Conservation (phyloP, 2,329 filamentous ascomycete genomes). For the Graphilbum fragrans region DNA sequence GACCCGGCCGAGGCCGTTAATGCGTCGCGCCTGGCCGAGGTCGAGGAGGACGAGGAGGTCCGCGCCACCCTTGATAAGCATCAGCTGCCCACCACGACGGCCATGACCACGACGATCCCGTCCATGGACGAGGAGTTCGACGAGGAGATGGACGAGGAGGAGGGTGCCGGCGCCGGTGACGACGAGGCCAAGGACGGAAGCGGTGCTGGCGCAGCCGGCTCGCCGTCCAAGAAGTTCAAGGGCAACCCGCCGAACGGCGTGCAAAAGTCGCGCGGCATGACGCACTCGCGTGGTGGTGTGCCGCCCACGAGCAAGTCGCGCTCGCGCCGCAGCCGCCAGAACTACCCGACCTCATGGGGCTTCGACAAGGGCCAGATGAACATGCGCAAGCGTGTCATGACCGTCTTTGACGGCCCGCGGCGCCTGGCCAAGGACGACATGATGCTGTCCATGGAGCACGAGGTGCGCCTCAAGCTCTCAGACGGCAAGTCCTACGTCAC, state of each 20-base stretch:
- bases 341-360: constrained; percentile 91
- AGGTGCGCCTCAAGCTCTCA: constrained; percentile 73
- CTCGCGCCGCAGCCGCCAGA: constrained; percentile 80
- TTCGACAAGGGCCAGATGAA: constrained; percentile 89
- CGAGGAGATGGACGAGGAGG: constrained; percentile 38
- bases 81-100: constrained; percentile 41
- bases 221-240: constrained; percentile 44
- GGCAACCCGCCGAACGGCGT: constrained; percentile 43
- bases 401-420: constrained; percentile 79
- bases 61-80: constrained; percentile 53
- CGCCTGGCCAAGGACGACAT: constrained; percentile 96
- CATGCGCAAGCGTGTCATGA: constrained; percentile 94
- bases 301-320: constrained; percentile 40
- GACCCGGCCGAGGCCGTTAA: constrained; percentile 59
- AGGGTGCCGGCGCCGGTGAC: constrained; percentile 43
- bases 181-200: constrained; percentile 25
- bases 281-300: constrained; percentile 65
- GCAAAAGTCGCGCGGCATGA: constrained; percentile 61
- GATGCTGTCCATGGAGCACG: constrained; percentile 93
- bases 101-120: constrained; percentile 18
- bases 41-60: constrained; percentile 51
- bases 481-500: constrained; percentile 75
- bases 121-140: constrained; percentile 30
- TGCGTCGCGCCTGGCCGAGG: constrained; percentile 51
- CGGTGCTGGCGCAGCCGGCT: constrained; percentile 20